These are phyloP conservation scores for Bruguiera parviflora DNA, from an alignment of 345 rosid species.

Conservation along the genomic window DNA sequence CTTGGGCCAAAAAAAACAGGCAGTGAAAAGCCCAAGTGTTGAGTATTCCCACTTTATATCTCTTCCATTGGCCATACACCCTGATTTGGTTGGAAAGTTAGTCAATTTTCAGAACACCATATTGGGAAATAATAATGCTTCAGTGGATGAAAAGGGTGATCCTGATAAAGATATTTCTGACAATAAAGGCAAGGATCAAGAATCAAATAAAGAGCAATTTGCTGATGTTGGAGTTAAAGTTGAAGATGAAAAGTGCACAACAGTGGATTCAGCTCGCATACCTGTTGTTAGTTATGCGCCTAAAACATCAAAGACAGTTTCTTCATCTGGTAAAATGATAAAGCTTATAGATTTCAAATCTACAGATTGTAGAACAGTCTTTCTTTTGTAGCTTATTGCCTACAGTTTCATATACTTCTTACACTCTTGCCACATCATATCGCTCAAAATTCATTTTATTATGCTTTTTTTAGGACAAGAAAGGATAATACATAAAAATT, in stretches of 20 bases:
- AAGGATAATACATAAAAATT: background rate
- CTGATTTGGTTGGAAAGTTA: conserved; percentile 72
- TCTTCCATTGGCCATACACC: conserved; percentile 83
- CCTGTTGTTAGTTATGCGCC: conserved; percentile 65
- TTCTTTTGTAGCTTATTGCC: background rate
- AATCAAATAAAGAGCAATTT: conserved; percentile 20
- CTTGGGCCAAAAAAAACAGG: conserved; percentile 40
- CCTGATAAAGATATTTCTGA: conserved; percentile 35
- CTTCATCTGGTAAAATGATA: conserved; percentile 44
- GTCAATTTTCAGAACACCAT: conserved; percentile 63
- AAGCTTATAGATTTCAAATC: background rate
- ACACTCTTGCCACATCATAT: background rate
- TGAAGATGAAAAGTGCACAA: conserved; percentile 44
- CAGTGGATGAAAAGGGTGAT: conserved; percentile 32
- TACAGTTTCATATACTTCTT: background rate
- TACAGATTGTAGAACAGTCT: background rate
- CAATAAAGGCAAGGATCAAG: conserved; percentile 24
- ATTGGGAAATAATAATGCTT: conserved; percentile 36
- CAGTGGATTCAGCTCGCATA: conserved; percentile 45
- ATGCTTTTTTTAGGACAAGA: background rate
- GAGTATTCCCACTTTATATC: conserved; percentile 87
- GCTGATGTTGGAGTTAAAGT: conserved; percentile 46
- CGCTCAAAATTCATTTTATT: background rate
- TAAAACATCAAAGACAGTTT: conserved; percentile 48
- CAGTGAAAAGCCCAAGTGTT: conserved; percentile 53